Conservation (phyloP, 805 yeast genomes). For the Diddensiella caesifluorescens region DNA sequence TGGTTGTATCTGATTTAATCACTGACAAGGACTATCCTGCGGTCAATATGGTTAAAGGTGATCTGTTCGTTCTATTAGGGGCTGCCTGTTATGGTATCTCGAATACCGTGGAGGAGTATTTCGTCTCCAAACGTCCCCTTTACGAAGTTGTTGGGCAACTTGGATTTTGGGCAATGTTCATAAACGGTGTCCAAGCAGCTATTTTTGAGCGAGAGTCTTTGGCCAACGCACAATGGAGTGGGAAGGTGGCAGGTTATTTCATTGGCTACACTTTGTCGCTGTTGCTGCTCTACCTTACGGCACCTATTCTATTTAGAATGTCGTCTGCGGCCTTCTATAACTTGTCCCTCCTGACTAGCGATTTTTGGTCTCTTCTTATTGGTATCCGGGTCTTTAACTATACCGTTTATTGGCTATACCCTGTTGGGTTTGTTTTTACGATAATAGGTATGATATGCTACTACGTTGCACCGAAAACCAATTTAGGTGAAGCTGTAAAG, state of each 20-base stretch:
- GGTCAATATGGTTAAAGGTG: conserved; percentile 39
- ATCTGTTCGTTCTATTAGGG: conserved; percentile 39
- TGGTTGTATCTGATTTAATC: conserved; percentile 37
- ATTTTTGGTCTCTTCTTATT: conserved; percentile 42
- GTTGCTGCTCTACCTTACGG: conserved; percentile 37
- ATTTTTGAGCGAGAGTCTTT: conserved; percentile 39
- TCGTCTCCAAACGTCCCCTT: conserved; percentile 41
- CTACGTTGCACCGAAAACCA: conserved; percentile 34
- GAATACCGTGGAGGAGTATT: conserved; percentile 40
- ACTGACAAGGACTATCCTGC: conserved; percentile 39
- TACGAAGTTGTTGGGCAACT: conserved; percentile 42
- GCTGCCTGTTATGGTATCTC: conserved; percentile 43
- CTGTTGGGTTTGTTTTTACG: conserved; percentile 42
- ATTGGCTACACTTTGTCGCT: conserved; percentile 39
- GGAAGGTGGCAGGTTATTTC: conserved; percentile 39
- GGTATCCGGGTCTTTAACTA: conserved; percentile 43
- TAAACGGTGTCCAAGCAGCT: conserved; percentile 41
- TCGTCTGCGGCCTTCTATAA: conserved; percentile 45
- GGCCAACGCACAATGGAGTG: conserved; percentile 36
- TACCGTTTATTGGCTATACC: conserved; percentile 42
- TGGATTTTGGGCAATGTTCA: conserved; percentile 39
- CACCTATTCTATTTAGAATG: conserved; percentile 41
- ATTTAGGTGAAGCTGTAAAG: conserved; percentile 37
- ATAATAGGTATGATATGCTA: conserved; percentile 39
- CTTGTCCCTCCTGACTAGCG: conserved; percentile 39